Percentiles rank a stretch among this genome's conserved stretches.
phyloP scores from a whole-genome alignment of 345 rosid genomes.

The Eucalyptus erythrocorys region DNA sequence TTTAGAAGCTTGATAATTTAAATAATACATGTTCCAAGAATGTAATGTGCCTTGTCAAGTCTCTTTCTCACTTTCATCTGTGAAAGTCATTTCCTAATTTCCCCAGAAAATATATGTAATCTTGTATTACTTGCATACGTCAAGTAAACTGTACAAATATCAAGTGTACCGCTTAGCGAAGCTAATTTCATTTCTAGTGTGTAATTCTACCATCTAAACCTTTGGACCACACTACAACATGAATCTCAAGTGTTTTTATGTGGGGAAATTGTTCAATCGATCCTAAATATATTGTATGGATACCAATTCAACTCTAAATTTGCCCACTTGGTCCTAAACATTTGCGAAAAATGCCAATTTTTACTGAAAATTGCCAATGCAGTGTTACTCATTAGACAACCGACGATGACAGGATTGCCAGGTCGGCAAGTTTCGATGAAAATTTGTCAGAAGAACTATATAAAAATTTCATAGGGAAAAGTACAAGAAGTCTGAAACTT shows the following conservation, averaged over 20 bases:
- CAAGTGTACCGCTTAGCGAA: not conserved
- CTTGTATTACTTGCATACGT: not conserved
- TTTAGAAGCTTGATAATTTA: not conserved
- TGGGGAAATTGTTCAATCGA: not conserved
- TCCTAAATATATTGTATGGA: not conserved
- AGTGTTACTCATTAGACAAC: not conserved
- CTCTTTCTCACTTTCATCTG: not conserved
- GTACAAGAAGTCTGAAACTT: too few relatives aligned
- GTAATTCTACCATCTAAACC: not conserved
- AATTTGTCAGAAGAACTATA: not conserved
- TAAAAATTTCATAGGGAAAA: not conserved
- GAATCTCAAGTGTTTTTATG: not conserved
- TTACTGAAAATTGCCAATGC: too few relatives aligned
- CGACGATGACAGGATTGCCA: fast-evolving
- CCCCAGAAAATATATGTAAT: too few relatives aligned
- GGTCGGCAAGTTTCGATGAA: too few relatives aligned
- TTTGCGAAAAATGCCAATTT: too few relatives aligned
- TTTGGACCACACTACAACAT: not conserved
- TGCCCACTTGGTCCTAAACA: not conserved
- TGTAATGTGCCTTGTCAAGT: not conserved
- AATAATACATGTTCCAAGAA: not conserved
- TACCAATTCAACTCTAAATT: too few relatives aligned
- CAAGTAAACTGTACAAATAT: not conserved
- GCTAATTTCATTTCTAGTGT: not conserved
- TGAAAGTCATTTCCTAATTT: too few relatives aligned